These are phyloP conservation scores for Penicillium concentricum DNA, from an alignment of 2,329 filamentous ascomycete genomes.

Conservation along the genomic window DNA sequence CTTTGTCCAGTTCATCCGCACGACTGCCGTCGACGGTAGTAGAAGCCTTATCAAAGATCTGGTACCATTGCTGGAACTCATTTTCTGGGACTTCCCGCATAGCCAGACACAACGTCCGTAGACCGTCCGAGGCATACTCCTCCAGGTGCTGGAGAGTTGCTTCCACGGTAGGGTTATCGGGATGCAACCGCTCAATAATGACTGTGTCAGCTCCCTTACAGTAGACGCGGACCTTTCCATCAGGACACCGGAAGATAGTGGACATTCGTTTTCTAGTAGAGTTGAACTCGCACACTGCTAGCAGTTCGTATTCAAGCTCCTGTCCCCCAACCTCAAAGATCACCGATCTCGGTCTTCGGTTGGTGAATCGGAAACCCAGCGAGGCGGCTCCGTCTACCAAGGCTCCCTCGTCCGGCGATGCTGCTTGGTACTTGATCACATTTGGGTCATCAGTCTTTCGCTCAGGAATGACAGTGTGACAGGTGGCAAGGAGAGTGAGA, in stretches of 20 bases:
- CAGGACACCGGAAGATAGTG: conserved; percentile 91
- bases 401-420: conserved; percentile 96
- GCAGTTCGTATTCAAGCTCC: conserved; percentile 78
- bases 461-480: conserved; percentile 97
- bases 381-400: conserved; percentile 84
- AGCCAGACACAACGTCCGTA: conserved; percentile 90
- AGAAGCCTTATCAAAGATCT: conserved; percentile 80
- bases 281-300: conserved; percentile 99
- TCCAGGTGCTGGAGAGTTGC: conserved; percentile 92
- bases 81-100: conserved; percentile 90
- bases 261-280: conserved; percentile 98
- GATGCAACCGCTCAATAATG: conserved; percentile 83
- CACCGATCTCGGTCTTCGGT: conserved; percentile 84
- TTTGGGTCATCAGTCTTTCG: conserved; percentile 72
- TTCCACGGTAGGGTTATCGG: conserved; percentile 83
- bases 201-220: conserved; percentile 98
- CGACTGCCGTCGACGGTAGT: conserved; percentile 91
- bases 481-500: conserved; percentile 79
- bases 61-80: conserved; percentile 83
- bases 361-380: conserved; percentile 86
- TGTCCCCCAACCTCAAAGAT: conserved; percentile 74
- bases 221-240: conserved; percentile 91
- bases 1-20: conserved; percentile 94
- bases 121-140: conserved; percentile 94
- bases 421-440: conserved; percentile 94